A percentile compares a stretch with the other conserved stretches of the same genome.
These are phyloP conservation scores for rapeseed (Brassica napus) DNA, from an alignment of 345 rosid genomes.

Conservation along the genomic window Da-Ae NC_063443.1:18116501-18117000, in stretches of 20 bases:
- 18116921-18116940: neutral
- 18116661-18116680: conserved; percentile 34
- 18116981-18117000: neutral
- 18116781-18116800: neutral
- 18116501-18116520: conserved; percentile 30
- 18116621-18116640: conserved; percentile 39
- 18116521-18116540: conserved; percentile 40
- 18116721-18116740: conserved; percentile 29
- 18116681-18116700: neutral
- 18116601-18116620: conserved; percentile 20
- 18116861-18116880: neutral
- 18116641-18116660: conserved; percentile 35
- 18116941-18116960: neutral
- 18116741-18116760: conserved; percentile 1
- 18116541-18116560: conserved; percentile 40
- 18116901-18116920: neutral
- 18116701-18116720: conserved; percentile 20
- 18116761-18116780: conserved; percentile 19
- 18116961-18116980: neutral
- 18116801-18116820: neutral
- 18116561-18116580: conserved; percentile 34
- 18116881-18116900: neutral
- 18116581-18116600: conserved; percentile 16
- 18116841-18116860: neutral
- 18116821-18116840: neutral